Evolutionary conservation across 2,329 filamentous ascomycete genomes (phyloP).

Genomic region (Chaetomium globosum): DNA sequence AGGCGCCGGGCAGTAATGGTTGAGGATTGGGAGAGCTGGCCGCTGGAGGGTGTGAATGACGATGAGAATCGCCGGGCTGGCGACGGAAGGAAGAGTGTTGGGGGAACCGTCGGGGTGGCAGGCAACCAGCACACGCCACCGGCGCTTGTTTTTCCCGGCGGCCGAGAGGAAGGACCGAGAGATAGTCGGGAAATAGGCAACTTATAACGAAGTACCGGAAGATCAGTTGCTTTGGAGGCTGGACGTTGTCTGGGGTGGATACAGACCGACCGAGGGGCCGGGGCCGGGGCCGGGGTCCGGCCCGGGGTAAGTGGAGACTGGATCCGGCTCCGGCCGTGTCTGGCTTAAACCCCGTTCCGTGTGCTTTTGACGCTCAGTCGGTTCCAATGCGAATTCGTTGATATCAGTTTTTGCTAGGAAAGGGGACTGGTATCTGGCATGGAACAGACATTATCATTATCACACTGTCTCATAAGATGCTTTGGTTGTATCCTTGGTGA

Average conservation of each 20-base stretch:
- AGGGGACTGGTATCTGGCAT: neutral
- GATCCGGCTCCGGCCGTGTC: neutral
- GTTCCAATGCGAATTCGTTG: too few relatives aligned
- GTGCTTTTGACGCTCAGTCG: neutral
- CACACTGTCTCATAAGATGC: neutral
- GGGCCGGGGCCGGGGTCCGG: neutral
- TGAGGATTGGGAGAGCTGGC: neutral
- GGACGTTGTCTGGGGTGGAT: neutral
- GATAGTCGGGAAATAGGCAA: neutral
- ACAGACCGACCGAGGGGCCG: neutral
- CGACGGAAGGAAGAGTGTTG: too few relatives aligned
- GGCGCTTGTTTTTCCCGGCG: too few relatives aligned
- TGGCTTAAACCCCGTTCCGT: neutral
- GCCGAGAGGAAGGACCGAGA: too few relatives aligned
- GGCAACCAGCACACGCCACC: too few relatives aligned
- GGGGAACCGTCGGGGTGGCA: too few relatives aligned
- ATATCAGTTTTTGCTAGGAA: neutral
- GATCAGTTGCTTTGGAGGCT: neutral
- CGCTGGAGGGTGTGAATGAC: neutral
- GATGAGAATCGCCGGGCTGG: too few relatives aligned
- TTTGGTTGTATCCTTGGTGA: neutral
- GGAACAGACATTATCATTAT: neutral
- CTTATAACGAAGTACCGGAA: neutral
- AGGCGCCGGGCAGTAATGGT: neutral
- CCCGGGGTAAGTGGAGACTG: neutral